Evolutionary conservation across 2,329 filamentous ascomycete species (phyloP).

Genomic region (Colletotrichum spinosum): DNA sequence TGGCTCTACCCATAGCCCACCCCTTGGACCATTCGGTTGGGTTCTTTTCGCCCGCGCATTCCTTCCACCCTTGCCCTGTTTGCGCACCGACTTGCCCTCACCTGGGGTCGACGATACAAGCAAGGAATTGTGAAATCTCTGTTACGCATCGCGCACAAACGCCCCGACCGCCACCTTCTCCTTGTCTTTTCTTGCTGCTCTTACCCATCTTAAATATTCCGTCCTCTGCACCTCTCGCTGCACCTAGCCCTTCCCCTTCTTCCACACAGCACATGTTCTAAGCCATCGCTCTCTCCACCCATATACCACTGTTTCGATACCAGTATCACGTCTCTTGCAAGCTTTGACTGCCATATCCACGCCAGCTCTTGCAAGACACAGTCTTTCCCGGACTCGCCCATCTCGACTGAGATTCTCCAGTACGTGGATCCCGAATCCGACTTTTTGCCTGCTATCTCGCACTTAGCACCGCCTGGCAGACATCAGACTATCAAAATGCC

Average conservation of each 20-base stretch:
- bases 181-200: conserved; percentile 19
- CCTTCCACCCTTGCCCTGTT: conserved; percentile 36
- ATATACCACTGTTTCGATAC: conserved; percentile 13
- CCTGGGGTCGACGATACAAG: conserved; percentile 33
- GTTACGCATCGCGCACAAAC: conserved; percentile 37
- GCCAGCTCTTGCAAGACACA: conserved; percentile 5
- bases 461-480: conserved; percentile 2
- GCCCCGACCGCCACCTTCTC: conserved; percentile 20
- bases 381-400: conserved; percentile 13
- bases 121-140: conserved; percentile 37
- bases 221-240: conserved; percentile 23
- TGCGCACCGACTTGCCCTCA: conserved; percentile 33
- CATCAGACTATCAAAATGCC: conserved; percentile 51
- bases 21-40: conserved; percentile 37
- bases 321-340: conserved; percentile 4
- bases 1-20: conserved; percentile 31
- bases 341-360: conserved; percentile 6
- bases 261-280: conserved; percentile 6
- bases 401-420: conserved; percentile 4
- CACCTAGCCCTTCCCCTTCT: conserved; percentile 11
- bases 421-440: conserved; percentile 13
- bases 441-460: neutral
- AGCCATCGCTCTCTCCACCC: conserved; percentile 8
- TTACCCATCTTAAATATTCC: conserved; percentile 30
- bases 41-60: conserved; percentile 23